phyloP scores from a whole-genome alignment of 2,329 filamentous ascomycete genomes.

The Talaromyces sp. region DNA sequence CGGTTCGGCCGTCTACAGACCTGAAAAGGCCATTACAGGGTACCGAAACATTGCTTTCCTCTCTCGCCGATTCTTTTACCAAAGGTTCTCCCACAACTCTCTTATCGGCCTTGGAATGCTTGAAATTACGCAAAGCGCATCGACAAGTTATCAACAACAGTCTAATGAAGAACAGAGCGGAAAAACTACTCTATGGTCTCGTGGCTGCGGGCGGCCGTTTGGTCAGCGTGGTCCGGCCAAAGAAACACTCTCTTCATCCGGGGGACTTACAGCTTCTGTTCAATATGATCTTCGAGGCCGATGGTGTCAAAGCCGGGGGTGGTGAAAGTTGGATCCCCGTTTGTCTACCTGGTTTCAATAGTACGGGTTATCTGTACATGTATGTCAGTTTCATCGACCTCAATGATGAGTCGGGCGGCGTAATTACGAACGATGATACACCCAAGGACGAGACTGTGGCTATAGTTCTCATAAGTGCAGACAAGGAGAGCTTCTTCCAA shows the following conservation, averaged over 20 bases:
- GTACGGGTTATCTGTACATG: constrained; percentile 95
- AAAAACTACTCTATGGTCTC: constrained; percentile 82
- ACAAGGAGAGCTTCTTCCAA: constrained; percentile 90
- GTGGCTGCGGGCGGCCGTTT: constrained; percentile 89
- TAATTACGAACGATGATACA: constrained; percentile 38
- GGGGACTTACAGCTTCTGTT: constrained; percentile 95
- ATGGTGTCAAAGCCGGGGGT: constrained; percentile 83
- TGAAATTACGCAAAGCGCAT: constrained; percentile 87
- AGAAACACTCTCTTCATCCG: constrained; percentile 91
- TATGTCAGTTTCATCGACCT: constrained; percentile 92
- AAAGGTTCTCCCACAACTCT: constrained; percentile 84
- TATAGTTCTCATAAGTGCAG: constrained; percentile 83
- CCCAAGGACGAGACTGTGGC: constrained; percentile 70
- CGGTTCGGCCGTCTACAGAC: constrained; percentile 87
- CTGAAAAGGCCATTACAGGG: constrained; percentile 84
- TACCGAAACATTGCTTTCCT: constrained; percentile 85
- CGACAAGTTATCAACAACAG: constrained; percentile 81
- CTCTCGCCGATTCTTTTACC: constrained; percentile 90
- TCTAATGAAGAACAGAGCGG: constrained; percentile 71
- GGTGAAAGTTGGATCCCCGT: constrained; percentile 98
- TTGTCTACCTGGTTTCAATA: constrained; percentile 95
- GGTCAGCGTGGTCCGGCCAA: constrained; percentile 90
- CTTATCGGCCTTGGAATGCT: constrained; percentile 84
- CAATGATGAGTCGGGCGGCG: constrained; percentile 45
- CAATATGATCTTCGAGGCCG: constrained; percentile 98